Conservation (phyloP, 176 grass and related monocot species). For the Bolboschoenus planiculmis region DNA sequence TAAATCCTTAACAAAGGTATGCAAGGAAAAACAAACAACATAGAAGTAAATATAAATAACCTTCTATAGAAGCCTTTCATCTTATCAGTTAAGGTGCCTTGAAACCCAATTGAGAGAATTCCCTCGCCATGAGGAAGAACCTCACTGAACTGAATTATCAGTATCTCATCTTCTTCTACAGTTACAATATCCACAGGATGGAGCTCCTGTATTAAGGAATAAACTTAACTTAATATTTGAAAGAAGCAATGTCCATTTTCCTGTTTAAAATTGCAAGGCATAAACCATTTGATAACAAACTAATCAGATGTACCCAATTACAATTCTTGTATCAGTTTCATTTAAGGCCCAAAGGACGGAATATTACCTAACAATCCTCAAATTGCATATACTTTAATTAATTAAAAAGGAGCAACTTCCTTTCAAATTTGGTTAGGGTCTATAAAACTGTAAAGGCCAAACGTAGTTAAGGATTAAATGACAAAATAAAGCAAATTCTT, state of each 20-base stretch:
- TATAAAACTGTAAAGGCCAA: not conserved
- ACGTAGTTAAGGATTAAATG: not conserved
- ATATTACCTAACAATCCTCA: not conserved
- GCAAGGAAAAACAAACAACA: not conserved
- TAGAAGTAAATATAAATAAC: constrained; percentile 26
- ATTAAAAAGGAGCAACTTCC: not conserved
- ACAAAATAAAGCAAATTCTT: not conserved
- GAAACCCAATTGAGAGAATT: constrained; percentile 51
- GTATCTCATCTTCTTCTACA: constrained; percentile 69
- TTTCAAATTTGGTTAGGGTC: not conserved
- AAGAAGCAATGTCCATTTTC: not conserved
- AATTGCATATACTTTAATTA: not conserved
- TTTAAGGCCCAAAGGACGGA: not conserved
- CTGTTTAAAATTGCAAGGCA: not conserved
- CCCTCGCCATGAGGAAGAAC: constrained; percentile 58
- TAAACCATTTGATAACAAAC: not conserved
- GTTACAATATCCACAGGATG: constrained; percentile 46
- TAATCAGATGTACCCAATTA: not conserved
- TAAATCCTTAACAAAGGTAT: not conserved
- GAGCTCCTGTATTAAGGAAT: constrained; percentile 41
- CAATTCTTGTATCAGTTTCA: not conserved
- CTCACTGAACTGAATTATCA: constrained; percentile 60
- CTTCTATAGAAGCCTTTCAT: constrained; percentile 98
- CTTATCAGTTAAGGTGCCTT: constrained; percentile 74
- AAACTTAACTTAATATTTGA: not conserved